Evolutionary conservation across 2,329 filamentous ascomycete genomes (phyloP).

Genomic region (Fragosphaeria purpurea): DNA sequence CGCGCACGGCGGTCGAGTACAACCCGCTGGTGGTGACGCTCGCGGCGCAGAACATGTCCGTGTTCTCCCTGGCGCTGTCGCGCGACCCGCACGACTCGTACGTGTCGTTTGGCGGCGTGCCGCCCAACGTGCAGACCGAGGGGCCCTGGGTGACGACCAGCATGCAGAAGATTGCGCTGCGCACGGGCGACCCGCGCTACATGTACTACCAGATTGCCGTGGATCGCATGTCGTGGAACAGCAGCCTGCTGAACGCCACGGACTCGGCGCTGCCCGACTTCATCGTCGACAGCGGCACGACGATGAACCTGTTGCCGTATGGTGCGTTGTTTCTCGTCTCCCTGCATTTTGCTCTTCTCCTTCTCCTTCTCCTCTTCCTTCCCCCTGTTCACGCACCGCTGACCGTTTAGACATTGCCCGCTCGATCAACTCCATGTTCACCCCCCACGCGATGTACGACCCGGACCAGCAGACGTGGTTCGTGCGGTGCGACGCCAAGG

Average conservation of each 20-base stretch:
- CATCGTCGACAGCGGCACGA: conserved; percentile 24
- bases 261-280: conserved; percentile 12
- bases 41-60: conserved; percentile 11
- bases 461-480: conserved; percentile 15
- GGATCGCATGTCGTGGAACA: conserved; percentile 16
- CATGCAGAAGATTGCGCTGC: conserved; percentile 15
- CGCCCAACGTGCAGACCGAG: conserved; percentile 17
- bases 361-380: neutral
- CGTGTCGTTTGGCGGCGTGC: conserved; percentile 24
- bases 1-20: conserved; percentile 17
- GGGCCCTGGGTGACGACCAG: conserved; percentile 18
- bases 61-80: conserved; percentile 23
- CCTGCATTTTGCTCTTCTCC: neutral
- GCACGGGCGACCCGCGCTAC: conserved; percentile 16
- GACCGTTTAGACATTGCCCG: conserved; percentile 15
- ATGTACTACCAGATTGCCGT: conserved; percentile 20
- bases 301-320: conserved; percentile 21
- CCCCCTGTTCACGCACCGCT: neutral
- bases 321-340: conserved; percentile 4
- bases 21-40: conserved; percentile 20
- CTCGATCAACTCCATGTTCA: conserved; percentile 21
- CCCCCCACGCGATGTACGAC: conserved; percentile 15
- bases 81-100: conserved; percentile 21
- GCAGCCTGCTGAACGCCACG: conserved; percentile 4
- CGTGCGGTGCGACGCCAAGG: conserved; percentile 19